These are phyloP conservation scores for Ramaria sp. DNA, from an alignment of 768 basidiomycete genomes.

Conservation along the genomic window DNA sequence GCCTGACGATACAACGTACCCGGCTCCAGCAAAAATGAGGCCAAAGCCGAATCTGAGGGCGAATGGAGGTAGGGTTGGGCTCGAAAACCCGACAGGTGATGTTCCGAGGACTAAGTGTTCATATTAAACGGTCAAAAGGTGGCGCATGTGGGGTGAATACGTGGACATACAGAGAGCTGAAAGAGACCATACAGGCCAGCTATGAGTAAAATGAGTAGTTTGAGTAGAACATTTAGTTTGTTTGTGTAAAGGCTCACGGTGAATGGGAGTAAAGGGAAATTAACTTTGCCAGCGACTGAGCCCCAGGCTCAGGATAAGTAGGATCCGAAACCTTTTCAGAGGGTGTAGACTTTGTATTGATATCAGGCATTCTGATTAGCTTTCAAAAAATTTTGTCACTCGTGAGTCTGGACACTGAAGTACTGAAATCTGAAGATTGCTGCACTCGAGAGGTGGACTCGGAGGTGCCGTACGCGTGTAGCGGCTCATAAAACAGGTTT, in stretches of 20 bases:
- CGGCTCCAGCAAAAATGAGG: slow-evolving; percentile 32
- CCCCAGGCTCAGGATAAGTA: neutral
- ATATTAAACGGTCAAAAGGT: neutral
- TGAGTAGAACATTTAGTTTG: neutral
- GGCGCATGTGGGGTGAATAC: neutral
- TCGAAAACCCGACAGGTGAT: slow-evolving; percentile 23
- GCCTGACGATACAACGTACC: slow-evolving; percentile 30
- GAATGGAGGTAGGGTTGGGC: slow-evolving; percentile 28
- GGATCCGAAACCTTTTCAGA: too few species aligned
- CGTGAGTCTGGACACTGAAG: too few species aligned
- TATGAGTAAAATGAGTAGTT: neutral
- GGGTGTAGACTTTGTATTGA: too few species aligned
- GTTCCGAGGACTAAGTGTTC: slow-evolving; percentile 24
- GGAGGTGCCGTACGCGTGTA: too few species aligned
- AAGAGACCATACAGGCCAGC: slow-evolving; percentile 8
- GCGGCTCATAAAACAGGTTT: too few species aligned
- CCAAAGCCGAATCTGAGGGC: slow-evolving; percentile 34
- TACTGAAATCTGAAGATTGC: too few species aligned
- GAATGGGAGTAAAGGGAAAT: neutral
- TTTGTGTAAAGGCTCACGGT: neutral
- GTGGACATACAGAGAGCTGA: slow-evolving; percentile 1
- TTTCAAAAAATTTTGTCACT: too few species aligned
- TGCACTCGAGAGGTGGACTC: too few species aligned
- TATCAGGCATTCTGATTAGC: too few species aligned
- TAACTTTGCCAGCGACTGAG: neutral